Conservation (phyloP, 2,329 filamentous ascomycete species). For the Aspergillus persii region DNA sequence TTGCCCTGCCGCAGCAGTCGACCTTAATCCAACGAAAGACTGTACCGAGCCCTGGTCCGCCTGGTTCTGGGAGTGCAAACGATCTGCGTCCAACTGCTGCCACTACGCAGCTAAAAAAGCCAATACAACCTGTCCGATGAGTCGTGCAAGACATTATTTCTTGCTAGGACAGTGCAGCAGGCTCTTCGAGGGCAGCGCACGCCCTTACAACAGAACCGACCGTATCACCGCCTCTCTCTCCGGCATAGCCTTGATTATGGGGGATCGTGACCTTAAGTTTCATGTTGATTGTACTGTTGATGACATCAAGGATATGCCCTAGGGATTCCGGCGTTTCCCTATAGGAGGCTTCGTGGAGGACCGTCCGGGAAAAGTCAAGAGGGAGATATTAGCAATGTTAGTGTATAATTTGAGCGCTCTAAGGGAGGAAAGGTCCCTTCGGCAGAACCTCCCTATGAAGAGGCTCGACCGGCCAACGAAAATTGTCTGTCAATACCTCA, state of each 20-base stretch:
- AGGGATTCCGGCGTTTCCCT: not conserved
- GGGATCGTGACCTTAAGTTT: not conserved
- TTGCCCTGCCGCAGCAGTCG: slow-evolving; percentile 3
- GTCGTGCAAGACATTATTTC: not conserved
- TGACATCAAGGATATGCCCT: slow-evolving; percentile 1
- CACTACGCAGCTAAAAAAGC: slow-evolving; percentile 4
- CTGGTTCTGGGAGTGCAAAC: not conserved
- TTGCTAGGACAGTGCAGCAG: not conserved
- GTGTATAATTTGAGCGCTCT: not conserved
- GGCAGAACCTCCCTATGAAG: not conserved
- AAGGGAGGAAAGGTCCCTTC: not conserved
- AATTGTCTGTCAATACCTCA: not conserved
- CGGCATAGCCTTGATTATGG: slow-evolving; percentile 1
- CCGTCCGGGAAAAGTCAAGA: not conserved
- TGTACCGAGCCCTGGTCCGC: not conserved
- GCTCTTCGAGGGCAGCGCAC: slow-evolving; percentile 1
- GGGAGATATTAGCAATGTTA: not conserved
- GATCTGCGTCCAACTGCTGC: slow-evolving; percentile 5
- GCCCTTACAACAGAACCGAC: slow-evolving; percentile 1
- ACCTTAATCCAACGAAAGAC: not conserved
- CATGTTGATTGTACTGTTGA: not conserved
- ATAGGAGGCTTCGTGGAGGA: not conserved
- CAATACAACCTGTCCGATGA: slow-evolving; percentile 7
- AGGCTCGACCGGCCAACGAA: not conserved
- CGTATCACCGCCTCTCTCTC: not conserved